Evolutionary conservation across 345 rosid genomes (phyloP).

Genomic region (Leavenworthia alabamica): DNA sequence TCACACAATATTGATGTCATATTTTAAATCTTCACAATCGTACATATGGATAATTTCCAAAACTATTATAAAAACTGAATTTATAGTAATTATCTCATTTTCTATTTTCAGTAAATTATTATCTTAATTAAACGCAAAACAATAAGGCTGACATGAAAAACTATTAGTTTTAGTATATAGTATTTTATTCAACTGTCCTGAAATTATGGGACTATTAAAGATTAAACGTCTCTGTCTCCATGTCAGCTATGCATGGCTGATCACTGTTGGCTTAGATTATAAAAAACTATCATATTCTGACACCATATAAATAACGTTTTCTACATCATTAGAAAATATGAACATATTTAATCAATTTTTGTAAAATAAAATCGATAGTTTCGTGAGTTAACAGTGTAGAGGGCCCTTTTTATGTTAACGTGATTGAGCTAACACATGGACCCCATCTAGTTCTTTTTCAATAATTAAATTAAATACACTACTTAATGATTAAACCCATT

Average conservation of each 20-base stretch:
- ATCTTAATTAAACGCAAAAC: not conserved
- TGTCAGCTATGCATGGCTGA: constrained; percentile 31
- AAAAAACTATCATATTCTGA: constrained; percentile 17
- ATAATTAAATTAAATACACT: not conserved
- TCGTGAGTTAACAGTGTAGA: constrained; percentile 9
- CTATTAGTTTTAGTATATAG: not conserved
- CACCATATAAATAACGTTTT: constrained; percentile 14
- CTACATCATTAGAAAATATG: not conserved
- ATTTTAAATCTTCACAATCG: not conserved
- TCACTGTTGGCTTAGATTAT: constrained; percentile 15
- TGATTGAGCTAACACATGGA: constrained; percentile 35
- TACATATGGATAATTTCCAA: not conserved
- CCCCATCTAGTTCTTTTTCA: constrained; percentile 25
- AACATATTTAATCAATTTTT: not conserved
- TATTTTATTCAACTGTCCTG: constrained; percentile 16
- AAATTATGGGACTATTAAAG: constrained; percentile 30
- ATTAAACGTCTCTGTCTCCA: constrained; percentile 32
- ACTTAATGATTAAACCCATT: constrained; percentile 12
- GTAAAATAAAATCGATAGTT: not conserved
- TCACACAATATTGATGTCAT: not conserved
- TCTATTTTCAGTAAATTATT: constrained; percentile 6
- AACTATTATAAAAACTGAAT: not conserved
- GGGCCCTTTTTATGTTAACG: constrained; percentile 23
- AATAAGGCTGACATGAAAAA: constrained; percentile 21
- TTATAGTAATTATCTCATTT: not conserved